Evolutionary conservation across 1,284 basidiomycete genomes (phyloP), one percentile per base, ranked within the genome.

Genomic region (Meira nashicola): DNA sequence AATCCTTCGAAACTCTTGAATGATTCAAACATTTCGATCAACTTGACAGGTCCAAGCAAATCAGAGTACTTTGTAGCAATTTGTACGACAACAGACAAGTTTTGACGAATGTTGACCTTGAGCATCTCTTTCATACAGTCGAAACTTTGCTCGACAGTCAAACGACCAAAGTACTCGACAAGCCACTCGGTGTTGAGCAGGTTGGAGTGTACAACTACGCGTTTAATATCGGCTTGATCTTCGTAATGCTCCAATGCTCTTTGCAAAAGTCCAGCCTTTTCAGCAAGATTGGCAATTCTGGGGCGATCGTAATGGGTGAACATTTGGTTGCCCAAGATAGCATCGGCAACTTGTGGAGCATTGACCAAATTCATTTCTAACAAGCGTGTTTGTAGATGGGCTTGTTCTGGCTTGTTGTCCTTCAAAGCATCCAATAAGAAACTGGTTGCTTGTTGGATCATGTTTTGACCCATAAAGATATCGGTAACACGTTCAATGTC

Each of bases 21-120:
- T 55, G 87, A 86, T 81, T 98, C 95, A 68, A 98, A 98, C 86
- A 98, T 89, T 82, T 98, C 95, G 71, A 99, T 97, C 61, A 99
- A 83, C 80, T 93, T 92, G 80, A 95, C 87, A 50, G 95, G 92
- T 7, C 95, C 94, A 49, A 99, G 86, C 60, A 99, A 89, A 75
- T 98, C 95, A 12, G 93, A 97, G 81, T 98, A 98, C 82, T 98
- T 98, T 59, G 94, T 98, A 15, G 95, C 93, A 73, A 97, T 92
- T 81, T 98, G 94, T 50, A 98, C 89, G 51, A 94, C 95, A 51
- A 96, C 86, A 76, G 95, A 91, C 48, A 98, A 83, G 80, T 98
- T 98, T 81, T 98, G 94, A 57, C 94, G 89, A 68, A 98, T 96
- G 82, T 99, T 98, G 73, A 92, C 85, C 59, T 87, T 85, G 61